These are phyloP conservation scores for Phytophthora pistaciae DNA, from an alignment of 352 stramenopile species.

Conservation along the genomic window DNA sequence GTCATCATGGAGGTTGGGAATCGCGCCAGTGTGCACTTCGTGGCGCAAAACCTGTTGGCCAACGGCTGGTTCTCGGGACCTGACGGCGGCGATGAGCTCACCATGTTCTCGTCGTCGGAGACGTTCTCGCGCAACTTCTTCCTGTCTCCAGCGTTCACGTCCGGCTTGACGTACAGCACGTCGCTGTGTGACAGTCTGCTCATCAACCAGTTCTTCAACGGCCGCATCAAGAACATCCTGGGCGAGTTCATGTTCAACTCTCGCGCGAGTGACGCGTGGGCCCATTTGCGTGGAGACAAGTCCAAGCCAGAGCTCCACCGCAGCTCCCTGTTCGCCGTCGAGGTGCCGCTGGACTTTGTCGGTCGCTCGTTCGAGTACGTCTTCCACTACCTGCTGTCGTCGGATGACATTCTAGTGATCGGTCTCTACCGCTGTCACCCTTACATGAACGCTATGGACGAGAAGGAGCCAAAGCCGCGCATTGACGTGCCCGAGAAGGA, in stretches of 20 bases:
- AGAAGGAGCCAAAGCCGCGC: slow-evolving; percentile 30
- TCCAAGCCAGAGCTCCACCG: slow-evolving; percentile 54
- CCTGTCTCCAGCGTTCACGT: slow-evolving; percentile 82
- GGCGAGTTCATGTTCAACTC: slow-evolving; percentile 89
- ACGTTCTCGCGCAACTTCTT: slow-evolving; percentile 84
- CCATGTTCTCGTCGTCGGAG: slow-evolving; percentile 56
- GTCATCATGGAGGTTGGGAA: slow-evolving; percentile 87
- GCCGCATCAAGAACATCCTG: slow-evolving; percentile 88
- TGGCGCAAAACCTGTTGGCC: slow-evolving; percentile 75
- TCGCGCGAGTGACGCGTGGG: slow-evolving; percentile 58
- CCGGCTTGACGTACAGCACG: slow-evolving; percentile 86
- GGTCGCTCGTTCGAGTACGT: slow-evolving; percentile 85
- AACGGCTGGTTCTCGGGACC: slow-evolving; percentile 73
- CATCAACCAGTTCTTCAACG: slow-evolving; percentile 92
- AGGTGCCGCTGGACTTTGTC: slow-evolving; percentile 86
- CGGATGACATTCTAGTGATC: slow-evolving; percentile 80
- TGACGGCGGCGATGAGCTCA: slow-evolving; percentile 38
- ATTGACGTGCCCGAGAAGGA: slow-evolving; percentile 69
- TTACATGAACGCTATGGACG: slow-evolving; percentile 41
- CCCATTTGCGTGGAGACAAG: slow-evolving; percentile 46
- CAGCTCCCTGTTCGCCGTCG: slow-evolving; percentile 83
- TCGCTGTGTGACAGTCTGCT: slow-evolving; percentile 88
- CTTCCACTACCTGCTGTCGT: slow-evolving; percentile 85
- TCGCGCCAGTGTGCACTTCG: slow-evolving; percentile 85
- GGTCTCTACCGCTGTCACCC: slow-evolving; percentile 82